Percentiles rank a stretch among this genome's conserved stretches.
Evolutionary conservation across 2,329 filamentous ascomycete genomes (phyloP).

Genomic region (Cercospora zeina): DNA sequence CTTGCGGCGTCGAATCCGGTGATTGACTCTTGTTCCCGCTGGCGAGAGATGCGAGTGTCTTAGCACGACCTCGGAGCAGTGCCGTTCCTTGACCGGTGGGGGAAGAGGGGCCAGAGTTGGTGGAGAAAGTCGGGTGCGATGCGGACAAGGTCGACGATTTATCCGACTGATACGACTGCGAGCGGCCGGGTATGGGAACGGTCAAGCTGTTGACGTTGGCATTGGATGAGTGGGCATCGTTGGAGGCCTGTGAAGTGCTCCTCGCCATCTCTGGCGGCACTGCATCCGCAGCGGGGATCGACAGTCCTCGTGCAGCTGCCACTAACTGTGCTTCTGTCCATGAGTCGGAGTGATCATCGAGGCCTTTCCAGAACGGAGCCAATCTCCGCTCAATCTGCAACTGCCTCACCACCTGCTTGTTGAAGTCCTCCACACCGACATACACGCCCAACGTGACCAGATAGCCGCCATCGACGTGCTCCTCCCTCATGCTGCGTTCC

Average conservation of each 20-base stretch:
- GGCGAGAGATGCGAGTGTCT: slow-evolving; percentile 81
- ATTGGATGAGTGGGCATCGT: slow-evolving; percentile 54
- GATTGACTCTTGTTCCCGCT: slow-evolving; percentile 67
- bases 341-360: slow-evolving; percentile 81
- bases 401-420: slow-evolving; percentile 81
- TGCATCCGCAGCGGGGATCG: slow-evolving; percentile 80
- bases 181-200: slow-evolving; percentile 74
- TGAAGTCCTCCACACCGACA: slow-evolving; percentile 89
- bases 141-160: slow-evolving; percentile 58
- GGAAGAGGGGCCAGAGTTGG: slow-evolving; percentile 49
- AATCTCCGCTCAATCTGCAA: slow-evolving; percentile 92
- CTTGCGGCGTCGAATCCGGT: slow-evolving; percentile 71
- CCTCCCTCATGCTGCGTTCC: slow-evolving; percentile 85
- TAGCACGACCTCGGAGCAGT: slow-evolving; percentile 79
- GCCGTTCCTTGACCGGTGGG: slow-evolving; percentile 48
- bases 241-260: slow-evolving; percentile 39
- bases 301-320: slow-evolving; percentile 79
- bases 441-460: slow-evolving; percentile 94
- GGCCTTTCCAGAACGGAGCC: slow-evolving; percentile 91
- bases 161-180: slow-evolving; percentile 78
- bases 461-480: slow-evolving; percentile 91
- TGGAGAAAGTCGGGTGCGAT: slow-evolving; percentile 62
- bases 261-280: slow-evolving; percentile 68
- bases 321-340: slow-evolving; percentile 98
- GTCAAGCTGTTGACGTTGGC: slow-evolving; percentile 70